These are phyloP conservation scores for Hexamita inflata DNA, from an alignment of 208 protist genomes.

Conservation along the genomic window DNA sequence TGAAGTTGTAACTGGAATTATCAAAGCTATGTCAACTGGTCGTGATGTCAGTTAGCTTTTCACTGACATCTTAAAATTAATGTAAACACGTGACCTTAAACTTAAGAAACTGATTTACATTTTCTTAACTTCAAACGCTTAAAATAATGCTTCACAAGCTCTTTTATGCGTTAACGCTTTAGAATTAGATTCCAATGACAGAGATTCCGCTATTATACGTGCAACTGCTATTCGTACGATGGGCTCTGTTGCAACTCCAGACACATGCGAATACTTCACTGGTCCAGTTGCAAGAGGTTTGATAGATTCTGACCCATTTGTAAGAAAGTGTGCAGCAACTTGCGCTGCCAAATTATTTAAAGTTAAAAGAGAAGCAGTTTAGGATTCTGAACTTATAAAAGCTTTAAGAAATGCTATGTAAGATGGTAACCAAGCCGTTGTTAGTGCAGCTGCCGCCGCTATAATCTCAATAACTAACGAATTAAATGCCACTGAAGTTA, in stretches of 20 bases:
- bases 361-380: conserved; percentile 63
- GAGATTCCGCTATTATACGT: conserved; percentile 72
- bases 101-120: conserved; percentile 95
- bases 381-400: conserved; percentile 61
- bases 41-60: conserved; percentile 79
- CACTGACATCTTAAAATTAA: conserved; percentile 75
- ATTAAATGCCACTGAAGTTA: neutral
- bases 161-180: conserved; percentile 69
- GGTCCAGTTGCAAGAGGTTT: conserved; percentile 72
- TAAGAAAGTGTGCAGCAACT: conserved; percentile 85
- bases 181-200: conserved; percentile 60
- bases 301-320: conserved; percentile 83
- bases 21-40: conserved; percentile 89
- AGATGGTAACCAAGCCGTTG: conserved; percentile 83
- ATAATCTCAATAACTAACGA: conserved; percentile 42
- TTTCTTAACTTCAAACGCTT: conserved; percentile 91
- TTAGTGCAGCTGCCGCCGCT: conserved; percentile 76
- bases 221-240: conserved; percentile 90
- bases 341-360: conserved; percentile 87
- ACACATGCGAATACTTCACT: conserved; percentile 70
- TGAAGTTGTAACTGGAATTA: conserved; percentile 57
- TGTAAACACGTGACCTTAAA: conserved; percentile 74
- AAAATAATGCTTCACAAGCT: conserved; percentile 78
- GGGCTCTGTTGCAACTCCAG: conserved; percentile 82
- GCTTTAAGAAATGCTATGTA: conserved; percentile 58